phyloP scores from a whole-genome alignment of 768 basidiomycete genomes.

The Termitomyces heimii region DNA sequence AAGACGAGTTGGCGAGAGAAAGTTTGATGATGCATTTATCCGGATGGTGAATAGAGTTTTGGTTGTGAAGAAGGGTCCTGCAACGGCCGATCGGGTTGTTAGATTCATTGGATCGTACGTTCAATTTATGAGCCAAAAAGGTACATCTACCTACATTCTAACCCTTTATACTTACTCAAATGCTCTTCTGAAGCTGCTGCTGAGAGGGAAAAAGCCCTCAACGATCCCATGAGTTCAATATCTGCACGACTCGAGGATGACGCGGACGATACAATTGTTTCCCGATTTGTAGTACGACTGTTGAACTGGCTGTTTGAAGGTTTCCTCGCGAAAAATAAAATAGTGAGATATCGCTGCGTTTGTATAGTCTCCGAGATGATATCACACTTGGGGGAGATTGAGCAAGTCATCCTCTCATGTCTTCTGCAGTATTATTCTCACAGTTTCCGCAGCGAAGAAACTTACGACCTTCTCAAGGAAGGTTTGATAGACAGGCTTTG shows the following conservation, averaged over 20 bases:
- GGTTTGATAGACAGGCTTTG: constrained; percentile 71
- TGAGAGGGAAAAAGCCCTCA: constrained; percentile 25
- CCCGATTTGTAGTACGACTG: constrained; percentile 63
- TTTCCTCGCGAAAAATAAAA: constrained; percentile 88
- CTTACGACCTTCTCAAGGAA: constrained; percentile 62
- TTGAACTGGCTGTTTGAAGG: constrained; percentile 75
- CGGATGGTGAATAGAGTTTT: constrained; percentile 70
- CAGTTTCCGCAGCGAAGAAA: constrained; percentile 60
- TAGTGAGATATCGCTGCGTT: constrained; percentile 73
- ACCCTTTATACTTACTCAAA: not conserved
- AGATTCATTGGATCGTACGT: constrained; percentile 87
- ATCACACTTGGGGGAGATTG: constrained; percentile 78
- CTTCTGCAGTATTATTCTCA: not conserved
- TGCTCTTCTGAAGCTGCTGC: constrained; percentile 18
- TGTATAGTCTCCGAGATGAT: constrained; percentile 86
- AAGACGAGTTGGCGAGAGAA: constrained; percentile 69
- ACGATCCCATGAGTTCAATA: constrained; percentile 16
- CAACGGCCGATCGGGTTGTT: constrained; percentile 74
- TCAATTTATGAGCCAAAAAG: constrained; percentile 76
- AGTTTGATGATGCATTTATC: constrained; percentile 71
- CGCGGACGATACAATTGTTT: constrained; percentile 62
- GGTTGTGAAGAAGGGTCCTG: constrained; percentile 80
- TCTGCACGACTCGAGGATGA: constrained; percentile 27
- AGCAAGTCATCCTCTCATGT: constrained; percentile 44
- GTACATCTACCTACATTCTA: constrained; percentile 40